phyloP scores from a whole-genome alignment of 768 basidiomycete species.

The Lepiota venenata region DNA sequence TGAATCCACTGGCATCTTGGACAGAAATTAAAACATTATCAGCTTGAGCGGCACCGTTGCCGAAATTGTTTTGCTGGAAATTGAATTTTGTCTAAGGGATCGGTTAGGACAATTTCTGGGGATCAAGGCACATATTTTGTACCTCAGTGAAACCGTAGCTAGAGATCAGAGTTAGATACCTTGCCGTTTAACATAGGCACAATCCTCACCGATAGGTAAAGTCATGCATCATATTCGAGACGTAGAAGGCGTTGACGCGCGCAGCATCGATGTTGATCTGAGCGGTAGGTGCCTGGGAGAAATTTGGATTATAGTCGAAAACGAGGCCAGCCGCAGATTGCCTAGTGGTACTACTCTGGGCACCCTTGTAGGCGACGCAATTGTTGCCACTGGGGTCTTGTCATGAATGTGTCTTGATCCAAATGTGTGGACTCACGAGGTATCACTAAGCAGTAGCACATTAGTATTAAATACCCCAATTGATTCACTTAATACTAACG shows the following conservation, averaged over 20 bases:
- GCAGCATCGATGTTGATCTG: slow-evolving; percentile 45
- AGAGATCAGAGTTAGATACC: too few species aligned
- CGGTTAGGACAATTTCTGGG: too few species aligned
- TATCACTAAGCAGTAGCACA: background rate
- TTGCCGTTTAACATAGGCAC: too few species aligned
- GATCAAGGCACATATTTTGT: too few species aligned
- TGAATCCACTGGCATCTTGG: slow-evolving; percentile 42
- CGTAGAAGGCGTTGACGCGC: slow-evolving; percentile 48
- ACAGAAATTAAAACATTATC: slow-evolving; percentile 52
- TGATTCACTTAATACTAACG: background rate
- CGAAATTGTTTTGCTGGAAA: slow-evolving; percentile 57
- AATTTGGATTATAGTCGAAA: slow-evolving; percentile 32
- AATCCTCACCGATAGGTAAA: slow-evolving; percentile 15
- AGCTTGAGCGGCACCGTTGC: slow-evolving; percentile 44
- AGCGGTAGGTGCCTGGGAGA: slow-evolving; percentile 28
- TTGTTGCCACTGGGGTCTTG: slow-evolving; percentile 28
- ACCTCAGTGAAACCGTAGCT: slow-evolving; percentile 49
- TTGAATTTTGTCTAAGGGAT: slow-evolving; percentile 19
- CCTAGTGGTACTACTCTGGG: slow-evolving; percentile 23
- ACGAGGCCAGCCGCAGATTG: slow-evolving; percentile 31
- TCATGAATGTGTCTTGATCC: background rate
- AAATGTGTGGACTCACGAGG: background rate
- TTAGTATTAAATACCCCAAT: too few species aligned
- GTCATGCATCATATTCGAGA: slow-evolving; percentile 54
- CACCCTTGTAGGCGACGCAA: slow-evolving; percentile 24